phyloP scores from a whole-genome alignment of 2,329 filamentous ascomycete species.

The Emergomyces orientalis region DNA sequence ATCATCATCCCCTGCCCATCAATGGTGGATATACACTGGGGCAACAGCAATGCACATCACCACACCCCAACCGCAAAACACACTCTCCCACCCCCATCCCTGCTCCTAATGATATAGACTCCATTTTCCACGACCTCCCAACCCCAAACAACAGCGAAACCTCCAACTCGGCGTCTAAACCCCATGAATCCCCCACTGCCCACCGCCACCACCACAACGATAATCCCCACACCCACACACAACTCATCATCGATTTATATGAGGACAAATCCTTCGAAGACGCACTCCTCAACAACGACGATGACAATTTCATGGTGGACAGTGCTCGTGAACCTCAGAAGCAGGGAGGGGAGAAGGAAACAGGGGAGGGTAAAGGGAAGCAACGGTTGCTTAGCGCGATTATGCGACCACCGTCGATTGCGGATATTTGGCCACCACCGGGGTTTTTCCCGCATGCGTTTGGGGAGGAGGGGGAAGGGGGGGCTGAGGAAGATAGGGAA shows the following conservation, averaged over 20 bases:
- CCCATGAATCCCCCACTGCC: neutral
- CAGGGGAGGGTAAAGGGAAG: neutral
- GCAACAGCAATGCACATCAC: neutral
- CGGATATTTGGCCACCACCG: conserved; percentile 36
- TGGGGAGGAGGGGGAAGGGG: conserved; percentile 17
- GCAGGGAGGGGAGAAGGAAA: neutral
- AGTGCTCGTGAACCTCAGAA: neutral
- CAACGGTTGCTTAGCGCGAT: conserved; percentile 19
- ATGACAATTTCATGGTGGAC: neutral
- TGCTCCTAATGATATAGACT: conserved; percentile 30
- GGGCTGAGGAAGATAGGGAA: conserved; percentile 13
- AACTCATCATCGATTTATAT: neutral
- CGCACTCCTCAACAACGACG: neutral
- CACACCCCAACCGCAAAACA: neutral
- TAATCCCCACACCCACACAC: neutral
- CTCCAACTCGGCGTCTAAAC: conserved; percentile 8
- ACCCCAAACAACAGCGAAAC: conserved; percentile 38
- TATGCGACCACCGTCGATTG: conserved; percentile 32
- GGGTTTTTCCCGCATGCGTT: conserved; percentile 36
- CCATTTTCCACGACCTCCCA: conserved; percentile 38
- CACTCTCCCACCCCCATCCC: conserved; percentile 1
- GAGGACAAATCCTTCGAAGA: neutral
- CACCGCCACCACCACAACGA: neutral
- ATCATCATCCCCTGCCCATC: neutral
- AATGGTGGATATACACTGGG: neutral